Evolutionary conservation across 768 basidiomycete species (phyloP), one percentile per base, ranked within the genome.

Genomic region (Boletales sp.): DNA sequence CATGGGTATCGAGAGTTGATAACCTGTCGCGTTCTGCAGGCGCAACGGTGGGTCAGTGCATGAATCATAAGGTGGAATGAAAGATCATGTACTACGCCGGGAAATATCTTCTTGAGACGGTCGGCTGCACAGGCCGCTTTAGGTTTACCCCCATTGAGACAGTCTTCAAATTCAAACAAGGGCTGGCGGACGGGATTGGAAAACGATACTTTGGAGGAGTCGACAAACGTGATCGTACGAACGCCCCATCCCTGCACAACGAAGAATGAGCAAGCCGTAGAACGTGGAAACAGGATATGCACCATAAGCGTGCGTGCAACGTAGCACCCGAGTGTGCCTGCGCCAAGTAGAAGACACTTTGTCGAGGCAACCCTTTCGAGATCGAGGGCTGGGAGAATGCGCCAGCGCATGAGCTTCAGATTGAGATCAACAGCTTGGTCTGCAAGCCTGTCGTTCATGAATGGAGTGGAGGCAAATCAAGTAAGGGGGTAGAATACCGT

Each of bases 111-210:
- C 74, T 83, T 88, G 58, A 98, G 68, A 27, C 80, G 73, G 15
- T 81, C 87, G 1, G 95, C 94, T 0, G 97, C 97, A 54, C 89
- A 88, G 51, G 84, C 84, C 0, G 97, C 94, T 67, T 99, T 99
- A 18, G 89, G 88, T 65, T 89, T 94, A 1, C 95, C 97, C 0
- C 97, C 95, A 36, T 89, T 72, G 29, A 97, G 69, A 55, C 93
- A 97, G 63, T 99, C 97, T 48, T 86, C 85, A 57, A 97, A 98
- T 57, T 93, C 89, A 61, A 98, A 99, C 8, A 99, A 74, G 3
- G 97, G 97, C 65, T 99, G 97, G 32, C 97, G 81, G 42, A 97
- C 97, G 3, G 97, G 97, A 67, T 99, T 98, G 18, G 94, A 97
- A 69, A 94, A 98, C 1, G 93, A 94, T 11, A 98, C 94, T 38